A percentile compares a stretch with the other conserved stretches of the same genome.
phyloP scores from a whole-genome alignment of 2,329 filamentous ascomycete species.

The Hysterium pulicare region DNA sequence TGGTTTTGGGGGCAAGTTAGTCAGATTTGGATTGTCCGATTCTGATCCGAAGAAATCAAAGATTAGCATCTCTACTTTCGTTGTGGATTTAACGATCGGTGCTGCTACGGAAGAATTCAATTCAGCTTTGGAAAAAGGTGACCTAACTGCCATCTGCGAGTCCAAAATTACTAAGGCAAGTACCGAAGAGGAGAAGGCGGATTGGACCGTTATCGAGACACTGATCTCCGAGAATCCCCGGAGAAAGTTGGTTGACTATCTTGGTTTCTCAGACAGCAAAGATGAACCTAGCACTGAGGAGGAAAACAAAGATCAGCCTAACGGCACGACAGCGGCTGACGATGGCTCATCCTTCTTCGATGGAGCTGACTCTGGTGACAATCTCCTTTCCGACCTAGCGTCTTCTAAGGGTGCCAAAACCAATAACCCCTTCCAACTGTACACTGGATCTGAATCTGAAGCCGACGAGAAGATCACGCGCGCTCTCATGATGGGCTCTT shows the following conservation, averaged over 20 bases:
- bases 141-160: conserved; percentile 76
- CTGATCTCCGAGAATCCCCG: conserved; percentile 82
- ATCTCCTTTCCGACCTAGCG: conserved; percentile 80
- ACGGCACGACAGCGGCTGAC: conserved; percentile 37
- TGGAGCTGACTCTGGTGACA: conserved; percentile 67
- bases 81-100: conserved; percentile 81
- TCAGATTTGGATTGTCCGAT: conserved; percentile 69
- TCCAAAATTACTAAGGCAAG: conserved; percentile 70
- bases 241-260: conserved; percentile 78
- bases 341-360: conserved; percentile 73
- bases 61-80: conserved; percentile 81
- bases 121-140: conserved; percentile 70
- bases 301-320: conserved; percentile 45
- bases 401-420: conserved; percentile 90
- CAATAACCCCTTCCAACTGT: conserved; percentile 89
- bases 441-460: conserved; percentile 76
- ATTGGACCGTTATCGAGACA: conserved; percentile 93
- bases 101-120: conserved; percentile 84
- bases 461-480: conserved; percentile 85
- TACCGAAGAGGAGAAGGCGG: conserved; percentile 87
- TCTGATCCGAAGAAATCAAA: conserved; percentile 64
- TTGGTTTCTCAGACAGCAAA: conserved; percentile 71
- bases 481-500: conserved; percentile 84
- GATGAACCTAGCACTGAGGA: conserved; percentile 39
- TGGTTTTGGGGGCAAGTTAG: conserved; percentile 90